Evolutionary conservation across 345 rosid species (phyloP), one percentile per base, ranked within the genome.

Genomic region (Limnanthes douglasii): DNA sequence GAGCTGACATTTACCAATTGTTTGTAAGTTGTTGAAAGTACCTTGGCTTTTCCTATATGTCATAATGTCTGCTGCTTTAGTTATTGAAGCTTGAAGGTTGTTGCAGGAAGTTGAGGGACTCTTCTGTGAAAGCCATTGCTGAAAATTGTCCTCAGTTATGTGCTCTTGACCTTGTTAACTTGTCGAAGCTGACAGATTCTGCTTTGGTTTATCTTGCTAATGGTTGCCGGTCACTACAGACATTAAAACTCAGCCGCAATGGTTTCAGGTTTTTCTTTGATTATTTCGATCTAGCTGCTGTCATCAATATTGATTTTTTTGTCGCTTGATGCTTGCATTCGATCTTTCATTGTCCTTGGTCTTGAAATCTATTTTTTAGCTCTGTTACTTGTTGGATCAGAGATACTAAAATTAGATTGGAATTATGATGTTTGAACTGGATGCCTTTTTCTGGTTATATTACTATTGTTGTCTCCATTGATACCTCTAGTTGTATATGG

Each of bases 71-170:
- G n/a, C 18, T 45, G 33, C 15, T 37, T 50, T 50, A 12, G 25
- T 34, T 22, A n/a, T 3, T 43, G 28, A 32, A 18, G 18, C 19
- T 25, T 24, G 27, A 39, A 16, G 29, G 61, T 56, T 54, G 44
- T 24, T 66, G 68, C 66, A 79, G 95, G 74, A 74, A 68, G 31
- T 54, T 90, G 74, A 79, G 73, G 15, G 97, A 88, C 59, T 53
- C 67, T 46, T 79, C 75, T 40, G 15, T 79, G 57, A 84, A 74
- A 72, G 56, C 22, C 54, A 62, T 88, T 45, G 75, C 84, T 49
- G 76, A 68, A 60, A 61, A 46, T 34, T 84, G 98, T 53, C 54
- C 76, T 8, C 44, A 54, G 18, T 56, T 90, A 48, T 22, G 38
- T 25, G 48, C 81, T 12, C 83, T 90, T 30, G 71, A 74, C 57